Evolutionary conservation across 1,284 basidiomycete species (phyloP).

Genomic region (Apiotrichum laibachii): DNA sequence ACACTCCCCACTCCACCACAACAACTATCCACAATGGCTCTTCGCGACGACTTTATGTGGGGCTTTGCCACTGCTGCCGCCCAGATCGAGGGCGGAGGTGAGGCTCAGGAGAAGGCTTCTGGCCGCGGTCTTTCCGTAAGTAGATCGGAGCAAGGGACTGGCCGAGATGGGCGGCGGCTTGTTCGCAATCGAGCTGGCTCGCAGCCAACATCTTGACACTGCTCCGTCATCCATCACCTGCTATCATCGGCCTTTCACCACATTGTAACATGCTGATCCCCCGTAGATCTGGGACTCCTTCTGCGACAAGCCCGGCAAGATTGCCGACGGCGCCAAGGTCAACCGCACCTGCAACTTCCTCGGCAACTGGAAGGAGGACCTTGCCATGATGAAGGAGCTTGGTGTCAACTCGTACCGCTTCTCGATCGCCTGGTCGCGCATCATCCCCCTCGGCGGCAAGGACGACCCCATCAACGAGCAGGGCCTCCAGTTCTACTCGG

Average conservation of each 20-base stretch:
- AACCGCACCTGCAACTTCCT: conserved; percentile 70
- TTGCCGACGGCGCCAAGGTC: conserved; percentile 63
- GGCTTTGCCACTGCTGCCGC: conserved; percentile 66
- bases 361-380: conserved; percentile 65
- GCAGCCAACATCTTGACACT: no score
- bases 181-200: no score
- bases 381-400: conserved; percentile 61
- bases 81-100: conserved; percentile 26
- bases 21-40: conserved; percentile 11
- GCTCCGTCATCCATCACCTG: no score
- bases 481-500: conserved; percentile 57
- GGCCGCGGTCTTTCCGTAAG: conserved; percentile 35
- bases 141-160: background rate
- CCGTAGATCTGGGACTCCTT: conserved; percentile 72
- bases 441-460: conserved; percentile 64
- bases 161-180: no score
- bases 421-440: conserved; percentile 69
- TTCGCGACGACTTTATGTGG: conserved; percentile 61
- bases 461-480: conserved; percentile 66
- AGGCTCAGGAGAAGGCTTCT: conserved; percentile 27
- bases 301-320: conserved; percentile 63
- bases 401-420: conserved; percentile 64
- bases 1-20: background rate
- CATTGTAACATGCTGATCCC: background rate
- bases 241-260: no score